Base-by-base conservation (phyloP, 129 eudicot species). In the Lonicera japonica region DNA sequence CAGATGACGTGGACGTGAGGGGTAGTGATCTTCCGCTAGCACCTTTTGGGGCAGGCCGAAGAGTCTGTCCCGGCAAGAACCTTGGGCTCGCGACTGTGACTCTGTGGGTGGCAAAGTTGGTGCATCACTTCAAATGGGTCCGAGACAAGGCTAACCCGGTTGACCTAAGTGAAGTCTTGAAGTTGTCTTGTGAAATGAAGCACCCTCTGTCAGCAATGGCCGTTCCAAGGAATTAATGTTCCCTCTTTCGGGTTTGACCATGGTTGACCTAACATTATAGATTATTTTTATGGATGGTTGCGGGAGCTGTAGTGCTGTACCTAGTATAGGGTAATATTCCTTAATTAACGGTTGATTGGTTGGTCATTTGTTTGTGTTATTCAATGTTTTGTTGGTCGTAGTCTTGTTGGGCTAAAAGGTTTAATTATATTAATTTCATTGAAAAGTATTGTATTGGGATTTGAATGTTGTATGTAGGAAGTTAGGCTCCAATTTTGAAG, bases 161-260 rank as follows among this genome's bases (percentile, higher is more conserved):
- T 15, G 82, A 83, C 51, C 61, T 83, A 36, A 48, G 58, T n/a
- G 89, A 83, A 56, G 65, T 69, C 1, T 58, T 83, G 70, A 76
- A 66, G 72, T 55, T 83, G 40, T 79, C 89, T 11, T 79, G 82
- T 64, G 89, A 83, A 59, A 83, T 83, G 89, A 73, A 71, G 43
- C 20, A 25, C 6, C 89, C 89, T 11, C 76, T 83, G 11, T 24
- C 56, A 16, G 77, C 60, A 1, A 34, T 51, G 21, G 52, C 69
- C 20, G 21, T 52, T 5, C 51, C 52, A 6, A 65, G 60, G 58
- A 54, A 25, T 25, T 57, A 24, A n/a, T 17, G 14, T 17, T 64
- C 36, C 36, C 36, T 29, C 6, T 2, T 1, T 48, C 46, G 60
- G 18, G 55, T 50, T 43, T 43, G 5, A 43, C 50, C 8, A 14